Evolutionary conservation across 129 eudicot species (phyloP), one percentile per base, ranked within the genome.

Genomic region (Lonicera japonica): DNA sequence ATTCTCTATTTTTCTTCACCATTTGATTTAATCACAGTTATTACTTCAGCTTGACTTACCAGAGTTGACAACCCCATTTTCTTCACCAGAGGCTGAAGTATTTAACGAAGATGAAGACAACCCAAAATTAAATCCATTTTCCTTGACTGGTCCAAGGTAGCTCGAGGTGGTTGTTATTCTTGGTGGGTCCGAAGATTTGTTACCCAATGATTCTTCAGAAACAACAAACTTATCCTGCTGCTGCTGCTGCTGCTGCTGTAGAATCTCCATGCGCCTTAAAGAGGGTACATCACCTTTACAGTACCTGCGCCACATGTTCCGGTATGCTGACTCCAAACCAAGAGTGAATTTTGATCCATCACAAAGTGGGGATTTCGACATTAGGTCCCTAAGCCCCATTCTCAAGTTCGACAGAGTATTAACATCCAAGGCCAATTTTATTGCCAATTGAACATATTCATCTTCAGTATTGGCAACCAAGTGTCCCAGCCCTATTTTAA

Each of bases 401-500:
- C 95, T 82, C 61, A 90, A 70, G 64, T 77, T 71, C 58, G 97
- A 79, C 21, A 90, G 95, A 68, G 87, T 79, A 0, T 77, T 69
- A 21, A 90, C 50, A 24, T 90, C 90, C 5, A 90, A 74, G 48
- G 97, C 97, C 78, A 90, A 60, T 39, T 90, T 74, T 29, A 87
- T 47, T 66, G 97, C 95, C 75, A 68, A 66, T 47, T 67, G 66
- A 61, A 90, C 95, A 69, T 90, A 90, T 45, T 90, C 94, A 29
- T 90, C 97, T 82, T 90, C 97, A 29, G 77, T 82, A 56, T 80
- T 82, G 43, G 97, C 97, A 57, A 83, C 94, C 69, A 90, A 80
- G 68, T 73, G 70, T 24, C 70, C 70, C 68, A 86, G 74, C 45
- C 97, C 97, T 90, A 80, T 29, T 29, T 1, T 22, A 76, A 69